Evolutionary conservation across 2,329 filamentous ascomycete genomes (phyloP), one percentile per base, ranked within the genome.

Genomic region (Coniochaeta prunicola): DNA sequence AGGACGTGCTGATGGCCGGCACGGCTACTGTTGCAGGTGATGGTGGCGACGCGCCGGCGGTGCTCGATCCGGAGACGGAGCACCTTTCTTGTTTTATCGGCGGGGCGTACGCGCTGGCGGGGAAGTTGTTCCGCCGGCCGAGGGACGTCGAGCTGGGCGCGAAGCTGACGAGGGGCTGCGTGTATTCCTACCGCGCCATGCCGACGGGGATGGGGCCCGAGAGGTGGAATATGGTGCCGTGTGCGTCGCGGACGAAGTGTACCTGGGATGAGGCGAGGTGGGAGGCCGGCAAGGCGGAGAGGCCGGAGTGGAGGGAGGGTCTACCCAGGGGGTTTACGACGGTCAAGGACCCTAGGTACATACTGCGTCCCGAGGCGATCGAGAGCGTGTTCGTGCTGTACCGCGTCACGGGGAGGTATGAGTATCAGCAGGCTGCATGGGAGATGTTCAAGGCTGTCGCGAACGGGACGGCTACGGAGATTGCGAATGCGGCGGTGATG

Each of bases 31-130:
- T 63, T 1, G n/a, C n/a, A n/a, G n/a, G n/a, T n/a, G 55, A 50
- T 5, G 58, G 58, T n/a, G 45, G 63, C 21, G 62, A 65, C 6
- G 57, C 71, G 15, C 71, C 48, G n/a, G 70, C 71, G 2, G 38
- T 60, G 21, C 63, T 73, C 3, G 69, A 71, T n/a, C 63, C 67
- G 7, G 65, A 72, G 58, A 66, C 60, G 36, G 67, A 87, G 59
- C 89, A 91, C 67, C 75, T 90, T 1, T 80, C 81, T 3, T 92
- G 88, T 70, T 92, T 90, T 67, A 76, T 82, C 3, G 88, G 88
- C 7, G 89, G 87, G 10, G 86, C 88, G 76, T 86, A 89, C 53
- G 88, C 78, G 1, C 78, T 92, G 36, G 86, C 82, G 1, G 84
- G 87, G 1, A 83, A 80, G 60, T 74, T 91, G 28, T 82, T 89